Evolutionary conservation across 495 filamentous ascomycete species (phyloP), one percentile per base, ranked within the genome.

Genomic region (Penicillium ochrochloron): DNA sequence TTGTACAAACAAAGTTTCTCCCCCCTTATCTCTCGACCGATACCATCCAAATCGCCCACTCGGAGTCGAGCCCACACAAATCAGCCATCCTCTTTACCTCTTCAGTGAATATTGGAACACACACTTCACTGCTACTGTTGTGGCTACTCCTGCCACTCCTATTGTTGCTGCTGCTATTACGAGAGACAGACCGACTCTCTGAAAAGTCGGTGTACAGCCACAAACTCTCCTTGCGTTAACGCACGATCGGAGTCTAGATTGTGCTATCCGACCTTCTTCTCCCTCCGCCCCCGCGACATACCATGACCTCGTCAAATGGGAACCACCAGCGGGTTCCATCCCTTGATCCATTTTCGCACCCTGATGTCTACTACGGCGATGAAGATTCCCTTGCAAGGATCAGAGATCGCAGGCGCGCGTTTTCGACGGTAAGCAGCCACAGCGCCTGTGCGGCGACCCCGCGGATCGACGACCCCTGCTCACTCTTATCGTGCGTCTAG

Each of bases 351-450:
- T 82, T 74, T 56, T 80, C 82, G 35, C 66, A 79, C 35, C 73
- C 83, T 12, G 81, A 84, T 59, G 66, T 83, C 59, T 85, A 85
- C 59, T 85, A 85, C 69, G 82, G 82, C 33, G 70, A 80, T 54
- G 70, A 78, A 12, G 77, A 82, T 21, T 71, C 70, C 29, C 50
- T 66, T 11, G 67, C 73, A n/a, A 62, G 73, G 44, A 62, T 75
- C 60, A 75, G 75, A 65, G 65, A 74, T 35, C 76, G 79, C 17
- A 66, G 77, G n/a, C 78, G 80, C 33, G 75, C 82, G 2, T 81
- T 79, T 63, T 84, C 83, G 51, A 72, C 77, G 73, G 83, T 84
- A 76, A 74, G 80, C 72, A 68, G 74, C 61, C 63, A 70, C 64
- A n/a, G n/a, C 48, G 59, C 52, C 41, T 58, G 48, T 29, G 37